phyloP scores from a whole-genome alignment of 176 grass and related monocot genomes.

The Urochloa ruziziensis region DNA sequence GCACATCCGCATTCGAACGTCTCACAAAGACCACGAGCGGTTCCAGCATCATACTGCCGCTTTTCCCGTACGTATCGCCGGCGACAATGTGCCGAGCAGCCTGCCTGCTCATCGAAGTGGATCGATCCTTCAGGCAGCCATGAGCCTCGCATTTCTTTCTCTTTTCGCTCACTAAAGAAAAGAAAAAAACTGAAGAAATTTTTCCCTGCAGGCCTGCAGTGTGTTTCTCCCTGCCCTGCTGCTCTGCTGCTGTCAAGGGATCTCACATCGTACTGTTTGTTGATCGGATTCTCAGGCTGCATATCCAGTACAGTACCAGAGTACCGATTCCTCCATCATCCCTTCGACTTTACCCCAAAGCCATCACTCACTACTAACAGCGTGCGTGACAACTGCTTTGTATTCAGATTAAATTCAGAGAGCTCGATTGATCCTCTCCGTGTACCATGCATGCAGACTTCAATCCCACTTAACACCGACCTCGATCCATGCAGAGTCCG shows the following conservation, averaged over 20 bases:
- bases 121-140: no score
- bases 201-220: no score
- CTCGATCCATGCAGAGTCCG: neutral
- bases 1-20: neutral
- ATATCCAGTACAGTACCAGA: neutral
- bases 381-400: neutral
- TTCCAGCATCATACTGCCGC: no score
- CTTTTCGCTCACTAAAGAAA: no score
- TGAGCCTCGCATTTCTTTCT: no score
- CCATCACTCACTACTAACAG: neutral
- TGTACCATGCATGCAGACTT: conserved; percentile 28
- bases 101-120: no score
- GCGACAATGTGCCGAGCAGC: no score
- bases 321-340: neutral
- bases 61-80: no score
- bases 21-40: neutral
- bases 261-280: neutral
- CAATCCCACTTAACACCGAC: conserved; percentile 35
- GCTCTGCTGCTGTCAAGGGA: neutral
- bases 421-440: neutral
- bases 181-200: no score
- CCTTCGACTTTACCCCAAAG: conserved; percentile 22
- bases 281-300: conserved; percentile 20
- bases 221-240: no score
- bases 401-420: neutral